These are phyloP conservation scores for Candida montana DNA, from an alignment of 805 yeast genomes.

Conservation along the genomic window DNA sequence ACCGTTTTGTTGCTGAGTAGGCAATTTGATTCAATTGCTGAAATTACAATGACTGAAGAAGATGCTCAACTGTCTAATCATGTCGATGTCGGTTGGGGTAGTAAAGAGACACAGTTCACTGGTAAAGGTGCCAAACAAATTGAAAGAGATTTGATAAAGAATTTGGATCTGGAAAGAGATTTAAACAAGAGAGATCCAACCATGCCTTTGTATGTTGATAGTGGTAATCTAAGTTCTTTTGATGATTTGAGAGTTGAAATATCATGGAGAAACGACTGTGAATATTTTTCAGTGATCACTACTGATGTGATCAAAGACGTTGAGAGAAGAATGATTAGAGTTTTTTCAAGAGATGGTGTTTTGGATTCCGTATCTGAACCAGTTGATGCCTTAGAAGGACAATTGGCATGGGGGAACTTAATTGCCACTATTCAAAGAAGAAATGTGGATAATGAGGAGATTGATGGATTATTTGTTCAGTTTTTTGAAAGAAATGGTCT, in stretches of 20 bases:
- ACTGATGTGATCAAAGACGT: conserved; percentile 38
- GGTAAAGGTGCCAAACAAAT: conserved; percentile 85
- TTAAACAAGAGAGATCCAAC: conserved; percentile 84
- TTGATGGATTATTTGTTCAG: conserved; percentile 45
- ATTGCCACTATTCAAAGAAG: conserved; percentile 79
- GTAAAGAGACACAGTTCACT: conserved; percentile 90
- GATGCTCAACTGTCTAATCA: conserved; percentile 73
- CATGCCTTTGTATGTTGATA: conserved; percentile 63
- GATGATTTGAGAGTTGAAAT: conserved; percentile 49
- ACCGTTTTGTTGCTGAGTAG: conserved; percentile 66
- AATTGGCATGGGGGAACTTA: conserved; percentile 81
- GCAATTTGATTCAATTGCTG: conserved; percentile 73
- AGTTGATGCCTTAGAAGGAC: conserved; percentile 71
- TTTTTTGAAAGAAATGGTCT: conserved; percentile 94
- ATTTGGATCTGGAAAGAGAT: conserved; percentile 61
- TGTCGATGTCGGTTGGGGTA: conserved; percentile 98
- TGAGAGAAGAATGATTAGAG: conserved; percentile 73
- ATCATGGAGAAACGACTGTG: conserved; percentile 97
- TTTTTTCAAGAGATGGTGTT: conserved; percentile 72
- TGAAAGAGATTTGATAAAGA: conserved; percentile 53
- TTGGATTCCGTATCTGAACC: conserved; percentile 86
- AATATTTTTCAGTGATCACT: conserved; percentile 64
- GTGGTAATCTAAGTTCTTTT: conserved; percentile 52
- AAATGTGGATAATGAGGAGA: conserved; percentile 36
- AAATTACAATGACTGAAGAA: conserved; percentile 40